A percentile compares a stretch with the other conserved stretches of the same genome.
phyloP scores from a whole-genome alignment of 768 basidiomycete species.

The Calvatia gigantea region DNA sequence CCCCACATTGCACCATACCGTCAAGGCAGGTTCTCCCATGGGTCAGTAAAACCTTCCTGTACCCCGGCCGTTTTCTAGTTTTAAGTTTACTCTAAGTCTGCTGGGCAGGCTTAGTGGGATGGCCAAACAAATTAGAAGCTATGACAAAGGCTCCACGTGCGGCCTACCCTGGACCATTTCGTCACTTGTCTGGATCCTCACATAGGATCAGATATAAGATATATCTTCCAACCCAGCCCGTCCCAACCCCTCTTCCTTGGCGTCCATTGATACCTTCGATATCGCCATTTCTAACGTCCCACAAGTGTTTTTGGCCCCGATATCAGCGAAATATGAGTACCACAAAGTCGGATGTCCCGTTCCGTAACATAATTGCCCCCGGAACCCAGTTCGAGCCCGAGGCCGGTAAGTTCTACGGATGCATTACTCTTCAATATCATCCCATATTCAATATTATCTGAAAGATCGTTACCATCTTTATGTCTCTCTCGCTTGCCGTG shows the following conservation, averaged over 20 bases:
- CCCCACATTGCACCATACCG: too few relatives aligned
- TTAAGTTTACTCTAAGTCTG: not conserved
- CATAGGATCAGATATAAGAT: not conserved
- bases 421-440: not conserved
- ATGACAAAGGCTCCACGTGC: not conserved
- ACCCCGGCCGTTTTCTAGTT: not conserved
- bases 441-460: not conserved
- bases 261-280: not conserved
- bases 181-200: not conserved
- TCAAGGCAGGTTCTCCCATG: not conserved
- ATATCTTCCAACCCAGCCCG: not conserved
- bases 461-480: constrained; percentile 92
- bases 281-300: constrained; percentile 2
- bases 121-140: not conserved
- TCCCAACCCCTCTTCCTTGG: not conserved
- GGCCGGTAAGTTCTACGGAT: constrained; percentile 48
- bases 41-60: not conserved
- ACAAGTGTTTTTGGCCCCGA: constrained; percentile 39
- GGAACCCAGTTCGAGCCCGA: constrained; percentile 56
- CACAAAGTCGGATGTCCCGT: constrained; percentile 53
- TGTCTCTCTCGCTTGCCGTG: constrained; percentile 84
- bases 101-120: not conserved
- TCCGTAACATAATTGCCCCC: constrained; percentile 48
- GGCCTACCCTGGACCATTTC: not conserved
- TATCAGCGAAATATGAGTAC: constrained; percentile 60